Conservation (phyloP, 2,329 filamentous ascomycete genomes). For the Colletotrichum tamarilloi region DNA sequence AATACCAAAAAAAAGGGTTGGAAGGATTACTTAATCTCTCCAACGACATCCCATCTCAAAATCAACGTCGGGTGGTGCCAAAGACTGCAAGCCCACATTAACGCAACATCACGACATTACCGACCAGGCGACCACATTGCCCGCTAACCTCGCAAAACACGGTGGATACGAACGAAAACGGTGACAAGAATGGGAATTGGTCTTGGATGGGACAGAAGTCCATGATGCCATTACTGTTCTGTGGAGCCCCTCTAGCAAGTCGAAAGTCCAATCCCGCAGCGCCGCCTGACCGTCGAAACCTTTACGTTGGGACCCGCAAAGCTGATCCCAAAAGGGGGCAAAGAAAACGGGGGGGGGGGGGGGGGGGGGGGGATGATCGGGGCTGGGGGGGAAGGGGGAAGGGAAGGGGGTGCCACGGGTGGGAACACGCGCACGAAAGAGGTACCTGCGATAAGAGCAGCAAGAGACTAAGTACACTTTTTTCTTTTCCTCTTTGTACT, state of each 20-base stretch:
- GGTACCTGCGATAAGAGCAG: neutral
- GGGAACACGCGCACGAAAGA: neutral
- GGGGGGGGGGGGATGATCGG: neutral
- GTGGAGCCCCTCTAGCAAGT: neutral
- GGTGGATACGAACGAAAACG: neutral
- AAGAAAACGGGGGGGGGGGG: neutral
- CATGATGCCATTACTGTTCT: neutral
- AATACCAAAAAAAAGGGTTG: neutral
- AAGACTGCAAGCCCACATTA: neutral
- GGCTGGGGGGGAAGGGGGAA: neutral
- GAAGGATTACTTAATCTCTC: conserved; percentile 26
- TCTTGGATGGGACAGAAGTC: neutral
- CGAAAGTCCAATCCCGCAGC: neutral
- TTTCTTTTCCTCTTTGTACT: neutral
- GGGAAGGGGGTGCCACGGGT: neutral
- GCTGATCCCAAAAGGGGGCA: neutral
- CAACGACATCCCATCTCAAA: conserved; percentile 30
- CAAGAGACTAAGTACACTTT: neutral
- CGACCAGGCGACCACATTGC: neutral
- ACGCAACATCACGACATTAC: neutral
- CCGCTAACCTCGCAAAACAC: neutral
- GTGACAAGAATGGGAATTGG: neutral
- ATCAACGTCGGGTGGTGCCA: neutral
- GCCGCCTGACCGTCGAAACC: neutral
- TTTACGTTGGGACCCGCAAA: neutral